Conservation (phyloP, 2,329 filamentous ascomycete genomes). For the Monosporascus sp. region DNA sequence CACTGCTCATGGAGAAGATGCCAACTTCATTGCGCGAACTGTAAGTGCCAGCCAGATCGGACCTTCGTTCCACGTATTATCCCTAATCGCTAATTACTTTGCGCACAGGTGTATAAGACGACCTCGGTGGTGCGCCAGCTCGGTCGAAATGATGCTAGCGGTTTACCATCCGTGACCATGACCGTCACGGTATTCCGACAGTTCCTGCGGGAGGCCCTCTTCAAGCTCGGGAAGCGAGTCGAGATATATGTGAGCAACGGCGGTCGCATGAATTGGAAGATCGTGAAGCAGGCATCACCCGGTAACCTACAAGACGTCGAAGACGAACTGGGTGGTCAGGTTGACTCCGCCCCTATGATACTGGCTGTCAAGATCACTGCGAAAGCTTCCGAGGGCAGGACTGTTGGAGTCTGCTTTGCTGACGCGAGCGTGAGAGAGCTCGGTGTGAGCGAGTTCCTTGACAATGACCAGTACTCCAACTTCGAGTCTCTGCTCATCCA, state of each 20-base stretch:
- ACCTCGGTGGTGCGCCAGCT: conserved; percentile 91
- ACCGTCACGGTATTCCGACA: conserved; percentile 92
- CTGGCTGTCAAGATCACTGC: conserved; percentile 88
- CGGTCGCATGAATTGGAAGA: conserved; percentile 85
- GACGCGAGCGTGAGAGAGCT: conserved; percentile 94
- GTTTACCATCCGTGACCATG: conserved; percentile 90
- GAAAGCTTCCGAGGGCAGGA: conserved; percentile 79
- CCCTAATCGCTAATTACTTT: background rate
- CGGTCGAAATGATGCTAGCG: conserved; percentile 76
- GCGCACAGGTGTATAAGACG: conserved; percentile 83
- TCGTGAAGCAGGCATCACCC: conserved; percentile 86
- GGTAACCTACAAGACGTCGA: conserved; percentile 97
- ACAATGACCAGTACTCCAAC: conserved; percentile 97
- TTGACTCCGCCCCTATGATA: conserved; percentile 90
- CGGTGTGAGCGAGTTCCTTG: conserved; percentile 95
- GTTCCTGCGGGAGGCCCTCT: conserved; percentile 89
- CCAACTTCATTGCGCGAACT: conserved; percentile 74
- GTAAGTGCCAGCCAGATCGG: conserved; percentile 35
- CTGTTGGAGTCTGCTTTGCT: conserved; percentile 92
- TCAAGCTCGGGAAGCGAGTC: conserved; percentile 82
- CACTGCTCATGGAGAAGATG: conserved; percentile 85
- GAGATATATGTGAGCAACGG: conserved; percentile 80
- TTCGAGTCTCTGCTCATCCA: conserved; percentile 96
- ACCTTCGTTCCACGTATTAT: too few relatives aligned
- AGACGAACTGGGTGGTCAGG: conserved; percentile 81